Evolutionary conservation across 345 rosid species (phyloP).

Genomic region (Hibiscus mutabilis): DNA sequence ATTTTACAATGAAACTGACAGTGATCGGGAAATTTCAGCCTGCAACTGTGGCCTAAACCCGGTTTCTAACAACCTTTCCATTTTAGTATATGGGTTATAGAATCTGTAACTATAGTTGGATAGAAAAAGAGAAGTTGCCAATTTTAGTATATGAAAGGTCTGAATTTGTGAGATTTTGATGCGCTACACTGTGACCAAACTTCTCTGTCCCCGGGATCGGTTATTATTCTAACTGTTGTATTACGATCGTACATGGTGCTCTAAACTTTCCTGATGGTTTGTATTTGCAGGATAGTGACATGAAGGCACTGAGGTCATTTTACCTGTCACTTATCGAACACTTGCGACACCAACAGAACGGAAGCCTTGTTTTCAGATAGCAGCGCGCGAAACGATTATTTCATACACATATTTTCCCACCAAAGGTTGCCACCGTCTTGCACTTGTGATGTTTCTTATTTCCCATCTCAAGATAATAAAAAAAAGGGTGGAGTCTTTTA

Average conservation of each 20-base stretch:
- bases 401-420: not conserved
- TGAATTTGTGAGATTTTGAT: too few relatives aligned
- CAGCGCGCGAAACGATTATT: constrained; percentile 12
- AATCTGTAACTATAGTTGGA: too few relatives aligned
- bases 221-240: not conserved
- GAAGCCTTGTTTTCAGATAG: constrained; percentile 80
- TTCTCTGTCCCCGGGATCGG: not conserved
- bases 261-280: constrained; percentile 5
- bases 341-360: constrained; percentile 67
- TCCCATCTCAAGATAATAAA: not conserved
- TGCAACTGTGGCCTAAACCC: not conserved
- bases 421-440: constrained; percentile 14
- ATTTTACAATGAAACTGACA: not conserved
- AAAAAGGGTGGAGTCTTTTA: not conserved
- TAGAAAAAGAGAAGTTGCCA: too few relatives aligned
- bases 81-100: too few relatives aligned
- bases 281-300: constrained; percentile 58
- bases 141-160: too few relatives aligned
- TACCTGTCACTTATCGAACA: constrained; percentile 70
- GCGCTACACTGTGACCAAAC: too few relatives aligned
- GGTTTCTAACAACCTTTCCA: not conserved
- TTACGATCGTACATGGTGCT: not conserved
- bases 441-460: not conserved
- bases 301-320: constrained; percentile 54
- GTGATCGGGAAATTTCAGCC: not conserved